These are phyloP conservation scores for Debaryomyces sp. DNA, from an alignment of 1,139 yeast genomes.

Conservation along the genomic window DNA sequence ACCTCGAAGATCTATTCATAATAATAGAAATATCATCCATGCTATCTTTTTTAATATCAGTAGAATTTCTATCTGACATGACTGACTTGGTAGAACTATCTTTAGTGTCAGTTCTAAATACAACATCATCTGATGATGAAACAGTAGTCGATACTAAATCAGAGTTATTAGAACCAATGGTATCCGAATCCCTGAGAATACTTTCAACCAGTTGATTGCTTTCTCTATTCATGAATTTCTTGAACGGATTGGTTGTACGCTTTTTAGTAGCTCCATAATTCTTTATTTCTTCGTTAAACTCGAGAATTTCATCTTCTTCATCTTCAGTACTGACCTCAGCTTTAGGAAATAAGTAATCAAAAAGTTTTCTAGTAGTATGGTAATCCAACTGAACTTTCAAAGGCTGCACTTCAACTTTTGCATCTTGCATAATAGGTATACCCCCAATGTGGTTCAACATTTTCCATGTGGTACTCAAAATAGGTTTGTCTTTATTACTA, in stretches of 20 bases:
- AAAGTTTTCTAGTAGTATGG: constrained; percentile 60
- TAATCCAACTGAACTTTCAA: constrained; percentile 74
- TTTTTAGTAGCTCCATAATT: constrained; percentile 2
- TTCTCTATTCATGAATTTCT: background rate
- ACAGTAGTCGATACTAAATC: background rate
- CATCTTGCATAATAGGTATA: constrained; percentile 57
- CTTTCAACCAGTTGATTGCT: background rate
- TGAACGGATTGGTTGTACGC: background rate
- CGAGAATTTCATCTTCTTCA: constrained; percentile 7
- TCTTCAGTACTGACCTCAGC: constrained; percentile 19
- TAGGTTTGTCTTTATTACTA: constrained; percentile 23
- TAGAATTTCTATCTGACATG: background rate
- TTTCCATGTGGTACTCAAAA: constrained; percentile 68
- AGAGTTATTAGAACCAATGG: background rate
- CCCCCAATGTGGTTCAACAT: constrained; percentile 86
- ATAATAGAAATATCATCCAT: constrained; percentile 54
- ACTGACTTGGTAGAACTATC: background rate
- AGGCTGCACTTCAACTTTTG: constrained; percentile 63
- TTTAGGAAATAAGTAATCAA: constrained; percentile 68
- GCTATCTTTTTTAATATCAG: background rate
- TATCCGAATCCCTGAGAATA: background rate
- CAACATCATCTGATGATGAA: background rate
- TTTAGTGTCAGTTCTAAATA: background rate
- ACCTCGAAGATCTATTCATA: constrained; percentile 67
- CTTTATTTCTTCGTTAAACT: background rate